A percentile compares a stretch with the other conserved stretches of the same genome.
These are phyloP conservation scores for Acer saccharum DNA, from an alignment of 345 rosid species.

Conservation along the genomic window DNA sequence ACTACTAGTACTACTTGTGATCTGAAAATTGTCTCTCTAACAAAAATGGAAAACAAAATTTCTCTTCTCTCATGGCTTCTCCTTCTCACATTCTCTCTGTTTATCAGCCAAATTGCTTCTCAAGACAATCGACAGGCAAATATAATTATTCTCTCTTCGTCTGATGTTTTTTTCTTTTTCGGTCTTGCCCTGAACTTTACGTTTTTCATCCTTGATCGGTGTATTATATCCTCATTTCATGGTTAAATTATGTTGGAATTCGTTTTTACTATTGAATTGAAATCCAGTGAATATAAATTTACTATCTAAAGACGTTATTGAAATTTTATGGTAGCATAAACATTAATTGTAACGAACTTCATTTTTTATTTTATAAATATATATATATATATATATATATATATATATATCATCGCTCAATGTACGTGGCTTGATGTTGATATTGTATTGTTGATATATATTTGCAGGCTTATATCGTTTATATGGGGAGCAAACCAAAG, in stretches of 20 bases:
- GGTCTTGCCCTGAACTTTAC: background rate
- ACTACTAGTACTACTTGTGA: background rate
- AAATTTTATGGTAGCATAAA: background rate
- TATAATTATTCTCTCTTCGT: too few relatives aligned
- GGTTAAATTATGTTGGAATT: background rate
- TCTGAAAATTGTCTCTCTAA: background rate
- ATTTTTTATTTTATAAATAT: too few relatives aligned
- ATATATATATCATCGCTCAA: too few relatives aligned
- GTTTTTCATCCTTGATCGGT: background rate
- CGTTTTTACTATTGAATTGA: background rate
- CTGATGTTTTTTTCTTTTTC: background rate
- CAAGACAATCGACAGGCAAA: constrained; percentile 29
- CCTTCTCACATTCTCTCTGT: background rate
- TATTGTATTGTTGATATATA: too few relatives aligned
- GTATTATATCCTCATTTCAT: background rate
- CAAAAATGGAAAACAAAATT: constrained; percentile 5
- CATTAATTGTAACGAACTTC: too few relatives aligned
- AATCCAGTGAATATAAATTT: too few relatives aligned
- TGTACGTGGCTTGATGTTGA: too few relatives aligned
- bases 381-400: too few relatives aligned
- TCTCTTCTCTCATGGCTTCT: constrained; percentile 18
- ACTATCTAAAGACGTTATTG: background rate
- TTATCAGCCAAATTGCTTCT: constrained; percentile 16
- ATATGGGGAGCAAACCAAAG: constrained; percentile 28
- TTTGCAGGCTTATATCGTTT: constrained; percentile 33